Base-by-base conservation (phyloP, 371 early-diverging fungal species). In the Paraphysoderma sedebokerense region DNA sequence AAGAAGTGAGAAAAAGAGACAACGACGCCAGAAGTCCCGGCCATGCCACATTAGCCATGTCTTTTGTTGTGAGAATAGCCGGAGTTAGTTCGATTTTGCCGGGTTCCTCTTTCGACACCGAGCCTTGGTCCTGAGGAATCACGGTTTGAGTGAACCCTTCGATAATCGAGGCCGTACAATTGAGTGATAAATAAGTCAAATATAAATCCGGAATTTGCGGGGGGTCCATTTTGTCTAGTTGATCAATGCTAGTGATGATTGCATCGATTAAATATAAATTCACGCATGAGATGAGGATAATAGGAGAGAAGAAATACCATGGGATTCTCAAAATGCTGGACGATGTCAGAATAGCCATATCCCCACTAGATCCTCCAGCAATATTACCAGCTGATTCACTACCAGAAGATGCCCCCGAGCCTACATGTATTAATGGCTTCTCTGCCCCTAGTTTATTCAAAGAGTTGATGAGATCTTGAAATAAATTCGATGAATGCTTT, bases 141-240 rank as follows among this genome's bases (percentile, higher is more conserved):
- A 42, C 80, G 74, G 17, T 67, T 50, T 7, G 85, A 75, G 49
- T 87, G 57, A 1, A 79, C 5, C 77, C 76, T 32, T 89, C 85
- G 4, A 78, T 81, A 19, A 82, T 70, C 0, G 67, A 64, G 33
- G 72, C 65, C 6, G 89, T 54, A 48, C 82, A 77, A 15, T 76
- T 56, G 8, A 85, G 59, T 0, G 85, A 73, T 5, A 92, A 66
- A 49, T 77, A 82, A 36, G 79, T 76, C n/a, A 84, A 59, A 50
- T 96, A 96, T 0, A 79, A 79, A 3, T 88, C 88, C 0, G 96
- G 88, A 12, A 90, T 74, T 0, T 57, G 40, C 4, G 96, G 96
- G 2, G 92, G 82, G 3, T 92, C 92, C 15, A 74, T 65, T 55
- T 90, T 91, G 57, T 95, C 96, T 33, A 95, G 68, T 60, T 87